Evolutionary conservation across 495 filamentous ascomycete species (phyloP), one percentile per base, ranked within the genome.

Genomic region (Hypoxylon rickii): DNA sequence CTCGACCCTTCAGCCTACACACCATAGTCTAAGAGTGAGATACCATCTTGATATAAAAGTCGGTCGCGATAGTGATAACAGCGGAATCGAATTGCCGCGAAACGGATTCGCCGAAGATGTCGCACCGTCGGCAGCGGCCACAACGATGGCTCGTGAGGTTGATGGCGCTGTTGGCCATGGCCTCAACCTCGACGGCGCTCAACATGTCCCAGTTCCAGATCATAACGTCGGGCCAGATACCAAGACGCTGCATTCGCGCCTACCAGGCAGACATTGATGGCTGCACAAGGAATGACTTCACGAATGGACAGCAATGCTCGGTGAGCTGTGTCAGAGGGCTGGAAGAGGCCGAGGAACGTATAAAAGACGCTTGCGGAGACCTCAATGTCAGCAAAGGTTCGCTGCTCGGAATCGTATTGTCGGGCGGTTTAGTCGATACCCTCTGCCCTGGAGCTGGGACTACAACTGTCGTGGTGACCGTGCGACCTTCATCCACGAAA

Each of bases 221-320:
- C 48, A 71, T 78, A 51, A 69, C 66, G 10, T 72, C 72, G 13
- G 42, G 64, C 6, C 51, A 61, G 7, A 62, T 75, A 39, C 67
- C 73, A 0, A 64, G 71, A 29, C 41, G 44, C 12, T 78, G 75
- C 43, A 70, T 73, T 15, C 44, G 70, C 11, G 70, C 72, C 34
- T 78, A 78, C 55, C 70, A 71, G 46, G 33, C 44, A 17, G 55
- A 51, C 0, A 70, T 78, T 24, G 15, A 47, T 4, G 63, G 66
- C 38, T 78, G 75, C 58, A 45, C 53, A 4, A 57, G 44, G 13
- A 51, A 18, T 17, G 75, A 78, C 51, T 78, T 78, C 50, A 48
- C 32, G 3, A 15, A 41, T 8, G 70, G 65, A 22, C 51, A 31
- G n/a, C 58, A 60, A 19, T 78, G 75, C 55, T 75, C 75, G 32